A percentile compares a stretch with the other conserved stretches of the same genome.
These are phyloP conservation scores for Metroxylon sagu DNA, from an alignment of 176 grass and related monocot species.

Conservation along the genomic window DNA sequence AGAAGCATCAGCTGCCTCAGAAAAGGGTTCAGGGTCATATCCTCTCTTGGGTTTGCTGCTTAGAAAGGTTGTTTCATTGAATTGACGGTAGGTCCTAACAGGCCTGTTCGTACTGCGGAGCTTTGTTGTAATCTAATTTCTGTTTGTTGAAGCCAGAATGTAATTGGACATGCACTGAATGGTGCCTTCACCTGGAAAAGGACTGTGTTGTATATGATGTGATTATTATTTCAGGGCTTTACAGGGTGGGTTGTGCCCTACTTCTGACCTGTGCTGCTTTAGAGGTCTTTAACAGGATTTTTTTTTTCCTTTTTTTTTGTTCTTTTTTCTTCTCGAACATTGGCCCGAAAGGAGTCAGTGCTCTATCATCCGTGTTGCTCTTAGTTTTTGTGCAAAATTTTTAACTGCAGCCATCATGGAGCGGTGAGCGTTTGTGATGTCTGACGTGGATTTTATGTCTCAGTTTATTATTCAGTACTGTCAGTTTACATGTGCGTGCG, in stretches of 20 bases:
- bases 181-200: not conserved
- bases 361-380: too few relatives aligned
- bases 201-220: slow-evolving; percentile 25
- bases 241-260: not conserved
- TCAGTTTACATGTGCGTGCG: too few relatives aligned
- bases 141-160: slow-evolving; percentile 4
- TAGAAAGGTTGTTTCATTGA: not conserved
- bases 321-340: not conserved
- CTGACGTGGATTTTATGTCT: too few relatives aligned
- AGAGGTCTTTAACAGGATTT: not conserved
- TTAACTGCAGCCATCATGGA: too few relatives aligned
- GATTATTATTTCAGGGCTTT: slow-evolving; percentile 11
- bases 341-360: too few relatives aligned
- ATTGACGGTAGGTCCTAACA: not conserved
- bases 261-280: not conserved
- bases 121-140: not conserved
- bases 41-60: not conserved
- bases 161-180: not conserved
- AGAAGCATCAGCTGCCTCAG: too few relatives aligned
- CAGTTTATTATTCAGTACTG: too few relatives aligned
- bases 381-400: too few relatives aligned
- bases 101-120: not conserved
- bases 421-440: too few relatives aligned
- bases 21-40: too few relatives aligned
- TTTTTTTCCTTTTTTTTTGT: not conserved